A percentile compares a stretch with the other conserved stretches of the same genome.
Conservation (phyloP, 257 asterid genomes). For the Penstemon eatonii region DNA sequence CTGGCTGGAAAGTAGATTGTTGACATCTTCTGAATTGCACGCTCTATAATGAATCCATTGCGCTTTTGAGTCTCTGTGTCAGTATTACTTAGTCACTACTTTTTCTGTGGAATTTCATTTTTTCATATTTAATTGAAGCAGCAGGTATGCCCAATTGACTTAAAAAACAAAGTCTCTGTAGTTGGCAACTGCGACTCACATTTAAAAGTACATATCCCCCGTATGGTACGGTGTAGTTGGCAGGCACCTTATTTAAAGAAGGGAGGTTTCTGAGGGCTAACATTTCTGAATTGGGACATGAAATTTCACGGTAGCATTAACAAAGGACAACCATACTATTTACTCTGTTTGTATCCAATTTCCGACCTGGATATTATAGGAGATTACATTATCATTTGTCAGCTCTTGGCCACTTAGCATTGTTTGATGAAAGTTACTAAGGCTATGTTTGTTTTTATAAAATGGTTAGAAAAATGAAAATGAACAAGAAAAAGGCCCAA, state of each 20-base stretch:
- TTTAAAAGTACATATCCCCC: too few relatives aligned
- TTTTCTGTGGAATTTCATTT: not conserved
- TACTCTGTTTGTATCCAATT: not conserved
- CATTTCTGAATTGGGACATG: not conserved
- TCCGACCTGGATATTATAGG: not conserved
- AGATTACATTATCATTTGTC: not conserved
- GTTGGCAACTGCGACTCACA: not conserved
- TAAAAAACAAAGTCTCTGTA: not conserved
- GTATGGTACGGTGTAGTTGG: not conserved
- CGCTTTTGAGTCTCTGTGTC: slow-evolving; percentile 8
- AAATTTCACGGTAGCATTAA: not conserved
- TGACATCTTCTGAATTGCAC: slow-evolving; percentile 2
- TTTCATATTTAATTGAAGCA: not conserved
- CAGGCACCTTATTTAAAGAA: not conserved
- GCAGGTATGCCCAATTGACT: not conserved
- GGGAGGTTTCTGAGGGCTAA: not conserved
- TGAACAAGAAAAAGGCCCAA: too few relatives aligned
- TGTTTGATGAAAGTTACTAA: not conserved
- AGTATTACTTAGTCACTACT: not conserved
- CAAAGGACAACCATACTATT: not conserved
- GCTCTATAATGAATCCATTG: not conserved
- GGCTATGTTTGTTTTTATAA: not conserved
- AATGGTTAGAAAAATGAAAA: too few relatives aligned
- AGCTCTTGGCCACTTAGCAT: not conserved
- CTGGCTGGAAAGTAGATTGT: slow-evolving; percentile 5